These are phyloP conservation scores for Phytopythium cucurbitacearum DNA, from an alignment of 352 stramenopile genomes.

Conservation along the genomic window DNA sequence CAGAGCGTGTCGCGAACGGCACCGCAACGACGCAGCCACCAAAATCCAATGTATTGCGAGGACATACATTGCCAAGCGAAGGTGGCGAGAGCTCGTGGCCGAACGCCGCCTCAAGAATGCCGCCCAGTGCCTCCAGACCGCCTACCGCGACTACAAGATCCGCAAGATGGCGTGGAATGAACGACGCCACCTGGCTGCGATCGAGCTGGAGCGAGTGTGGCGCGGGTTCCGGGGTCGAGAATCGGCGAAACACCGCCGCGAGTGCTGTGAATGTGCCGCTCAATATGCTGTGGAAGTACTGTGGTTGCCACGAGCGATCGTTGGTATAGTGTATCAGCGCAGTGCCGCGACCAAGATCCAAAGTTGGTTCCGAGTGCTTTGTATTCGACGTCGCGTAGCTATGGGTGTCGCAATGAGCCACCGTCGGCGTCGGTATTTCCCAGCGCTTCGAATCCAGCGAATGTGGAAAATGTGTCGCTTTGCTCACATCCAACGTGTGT, in stretches of 20 bases:
- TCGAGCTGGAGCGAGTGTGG: conserved; percentile 19
- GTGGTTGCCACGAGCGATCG: conserved; percentile 10
- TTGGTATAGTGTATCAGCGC: conserved; percentile 2
- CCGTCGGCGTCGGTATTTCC: conserved; percentile 15
- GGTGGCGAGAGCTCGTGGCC: conserved; percentile 12
- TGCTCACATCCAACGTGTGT: conserved; percentile 1
- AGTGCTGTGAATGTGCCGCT: conserved; percentile 3
- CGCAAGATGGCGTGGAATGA: conserved; percentile 16
- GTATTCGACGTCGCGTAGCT: conserved; percentile 7
- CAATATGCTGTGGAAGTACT: neutral
- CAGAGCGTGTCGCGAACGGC: conserved; percentile 12
- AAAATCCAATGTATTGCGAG: conserved; percentile 19
- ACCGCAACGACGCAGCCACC: conserved; percentile 15
- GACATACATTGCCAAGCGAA: conserved; percentile 10
- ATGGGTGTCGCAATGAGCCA: conserved; percentile 1
- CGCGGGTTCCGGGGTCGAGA: conserved; percentile 14
- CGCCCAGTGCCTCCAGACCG: conserved; percentile 16
- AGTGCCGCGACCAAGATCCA: conserved; percentile 11
- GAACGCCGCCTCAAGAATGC: conserved; percentile 9
- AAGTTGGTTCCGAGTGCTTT: conserved; percentile 8
- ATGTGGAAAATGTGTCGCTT: conserved; percentile 16
- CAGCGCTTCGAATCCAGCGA: conserved; percentile 15
- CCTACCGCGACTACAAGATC: conserved; percentile 20
- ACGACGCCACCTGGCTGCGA: conserved; percentile 3
- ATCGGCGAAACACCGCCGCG: conserved; percentile 1